These are phyloP conservation scores for Fomitopsis pulvina DNA, from an alignment of 768 basidiomycete species.

Conservation along the genomic window DNA sequence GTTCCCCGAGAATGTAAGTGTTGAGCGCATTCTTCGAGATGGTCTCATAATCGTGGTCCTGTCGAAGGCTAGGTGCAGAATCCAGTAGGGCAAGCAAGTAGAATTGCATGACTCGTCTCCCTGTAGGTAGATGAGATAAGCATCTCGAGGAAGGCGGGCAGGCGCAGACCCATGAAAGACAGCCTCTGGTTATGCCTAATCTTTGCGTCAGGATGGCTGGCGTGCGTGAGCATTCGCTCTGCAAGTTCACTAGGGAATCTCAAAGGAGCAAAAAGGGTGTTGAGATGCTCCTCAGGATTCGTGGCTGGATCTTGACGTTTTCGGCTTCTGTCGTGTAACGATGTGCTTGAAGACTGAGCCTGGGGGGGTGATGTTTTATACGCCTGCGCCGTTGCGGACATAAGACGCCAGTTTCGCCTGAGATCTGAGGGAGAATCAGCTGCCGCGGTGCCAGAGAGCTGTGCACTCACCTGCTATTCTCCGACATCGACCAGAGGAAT, in stretches of 20 bases:
- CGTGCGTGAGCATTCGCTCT: conserved; percentile 69
- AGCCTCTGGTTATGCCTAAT: conserved; percentile 69
- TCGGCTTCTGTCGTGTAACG: too few relatives aligned
- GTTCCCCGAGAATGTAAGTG: conserved; percentile 65
- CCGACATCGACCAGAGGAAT: too few relatives aligned
- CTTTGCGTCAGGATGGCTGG: conserved; percentile 59
- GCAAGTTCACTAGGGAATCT: conserved; percentile 68
- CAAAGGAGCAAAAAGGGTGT: conserved; percentile 56
- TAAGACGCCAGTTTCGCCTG: too few relatives aligned
- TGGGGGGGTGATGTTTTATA: too few relatives aligned
- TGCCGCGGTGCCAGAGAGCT: too few relatives aligned
- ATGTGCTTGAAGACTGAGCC: too few relatives aligned
- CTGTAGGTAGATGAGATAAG: conserved; percentile 28
- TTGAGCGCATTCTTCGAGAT: conserved; percentile 54
- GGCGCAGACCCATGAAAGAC: conserved; percentile 60
- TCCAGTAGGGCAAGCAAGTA: conserved; percentile 71
- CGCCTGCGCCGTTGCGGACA: too few relatives aligned
- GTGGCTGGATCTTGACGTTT: not conserved
- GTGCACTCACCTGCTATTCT: too few relatives aligned
- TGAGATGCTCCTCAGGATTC: conserved; percentile 36
- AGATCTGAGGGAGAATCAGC: too few relatives aligned
- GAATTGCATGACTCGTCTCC: conserved; percentile 70
- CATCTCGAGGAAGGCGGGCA: not conserved
- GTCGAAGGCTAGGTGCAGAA: conserved; percentile 37
- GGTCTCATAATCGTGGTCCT: conserved; percentile 50